phyloP scores from a whole-genome alignment of 345 rosid species.

The Kandelia obovata region DNA sequence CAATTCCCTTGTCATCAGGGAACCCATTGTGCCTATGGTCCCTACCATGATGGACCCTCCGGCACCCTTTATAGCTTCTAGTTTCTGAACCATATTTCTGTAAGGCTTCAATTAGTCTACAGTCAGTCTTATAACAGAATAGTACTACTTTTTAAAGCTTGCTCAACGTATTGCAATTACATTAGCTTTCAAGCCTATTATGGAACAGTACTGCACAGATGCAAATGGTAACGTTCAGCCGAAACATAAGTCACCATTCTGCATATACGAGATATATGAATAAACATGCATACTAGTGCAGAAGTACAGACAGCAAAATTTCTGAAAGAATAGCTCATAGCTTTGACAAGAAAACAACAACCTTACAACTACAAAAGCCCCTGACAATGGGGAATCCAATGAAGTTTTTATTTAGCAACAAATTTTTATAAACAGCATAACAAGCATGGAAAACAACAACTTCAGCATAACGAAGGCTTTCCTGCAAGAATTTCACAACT shows the following conservation, averaged over 20 bases:
- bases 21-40: conserved; percentile 72
- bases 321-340: not conserved
- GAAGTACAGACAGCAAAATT: not conserved
- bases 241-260: not conserved
- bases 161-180: not conserved
- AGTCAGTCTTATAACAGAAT: conserved; percentile 7
- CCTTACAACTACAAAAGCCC: not conserved
- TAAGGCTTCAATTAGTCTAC: conserved; percentile 1
- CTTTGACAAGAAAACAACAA: not conserved
- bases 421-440: not conserved
- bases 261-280: not conserved
- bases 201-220: conserved; percentile 1
- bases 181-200: conserved; percentile 3
- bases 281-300: not conserved
- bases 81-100: conserved; percentile 64
- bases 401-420: not conserved
- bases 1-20: conserved; percentile 80
- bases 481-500: not conserved
- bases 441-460: not conserved
- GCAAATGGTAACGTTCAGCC: not conserved
- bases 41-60: conserved; percentile 90
- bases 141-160: conserved; percentile 1
- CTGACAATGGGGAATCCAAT: not conserved
- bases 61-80: conserved; percentile 71
- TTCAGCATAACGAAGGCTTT: not conserved